These are phyloP conservation scores for Pyricularia pennisetigena DNA, from an alignment of 2,329 filamentous ascomycete genomes.

Conservation along the genomic window DNA sequence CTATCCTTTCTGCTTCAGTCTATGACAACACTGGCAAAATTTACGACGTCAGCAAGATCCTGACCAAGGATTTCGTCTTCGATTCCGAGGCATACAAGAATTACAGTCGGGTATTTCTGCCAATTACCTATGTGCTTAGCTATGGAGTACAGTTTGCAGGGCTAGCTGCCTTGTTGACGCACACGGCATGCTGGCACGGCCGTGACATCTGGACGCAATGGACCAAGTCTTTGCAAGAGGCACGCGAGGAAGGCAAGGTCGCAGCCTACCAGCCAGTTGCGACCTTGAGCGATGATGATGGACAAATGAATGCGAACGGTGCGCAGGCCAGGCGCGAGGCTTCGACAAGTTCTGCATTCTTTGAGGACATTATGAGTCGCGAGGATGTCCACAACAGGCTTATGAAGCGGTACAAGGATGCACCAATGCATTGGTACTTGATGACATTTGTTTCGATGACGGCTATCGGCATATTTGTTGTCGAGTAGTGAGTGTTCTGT, in stretches of 20 bases:
- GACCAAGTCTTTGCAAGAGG: constrained; percentile 58
- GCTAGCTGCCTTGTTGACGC: constrained; percentile 67
- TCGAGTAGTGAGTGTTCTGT: constrained; percentile 58
- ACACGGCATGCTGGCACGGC: constrained; percentile 78
- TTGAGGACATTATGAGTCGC: constrained; percentile 50
- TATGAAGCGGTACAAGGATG: constrained; percentile 76
- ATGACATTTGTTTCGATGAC: constrained; percentile 67
- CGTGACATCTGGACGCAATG: constrained; percentile 73
- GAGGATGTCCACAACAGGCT: constrained; percentile 80
- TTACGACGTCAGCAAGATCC: constrained; percentile 73
- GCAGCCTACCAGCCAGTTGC: constrained; percentile 8
- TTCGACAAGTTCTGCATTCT: constrained; percentile 17
- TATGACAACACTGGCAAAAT: constrained; percentile 76
- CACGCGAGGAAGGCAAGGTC: constrained; percentile 34
- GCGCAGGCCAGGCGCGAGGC: neutral
- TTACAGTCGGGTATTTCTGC: constrained; percentile 79
- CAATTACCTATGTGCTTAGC: constrained; percentile 79
- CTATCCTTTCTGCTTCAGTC: constrained; percentile 73
- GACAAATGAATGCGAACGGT: constrained; percentile 7
- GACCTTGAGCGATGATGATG: constrained; percentile 6
- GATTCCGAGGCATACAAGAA: constrained; percentile 64
- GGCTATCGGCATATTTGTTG: constrained; percentile 70
- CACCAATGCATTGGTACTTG: constrained; percentile 74
- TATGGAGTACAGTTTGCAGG: constrained; percentile 83
- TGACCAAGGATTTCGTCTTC: constrained; percentile 70